phyloP scores from a whole-genome alignment of 495 filamentous ascomycete genomes.

The Neurospora sp. region DNA sequence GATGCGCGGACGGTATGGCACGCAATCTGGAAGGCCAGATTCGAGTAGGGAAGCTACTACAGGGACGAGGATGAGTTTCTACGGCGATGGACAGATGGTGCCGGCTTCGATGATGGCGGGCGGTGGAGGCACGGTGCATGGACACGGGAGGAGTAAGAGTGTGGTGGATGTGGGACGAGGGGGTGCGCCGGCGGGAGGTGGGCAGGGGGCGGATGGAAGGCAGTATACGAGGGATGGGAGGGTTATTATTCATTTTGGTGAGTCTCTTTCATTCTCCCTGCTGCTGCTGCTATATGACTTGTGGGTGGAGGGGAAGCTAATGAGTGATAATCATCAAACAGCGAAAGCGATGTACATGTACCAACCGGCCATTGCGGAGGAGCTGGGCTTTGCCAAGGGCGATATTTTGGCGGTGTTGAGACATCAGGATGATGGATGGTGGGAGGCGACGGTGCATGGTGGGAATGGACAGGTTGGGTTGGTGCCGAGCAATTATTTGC shows the following conservation, averaged over 20 bases:
- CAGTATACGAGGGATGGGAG: conserved; percentile 80
- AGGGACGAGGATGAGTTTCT: conserved; percentile 45
- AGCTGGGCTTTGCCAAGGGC: conserved; percentile 87
- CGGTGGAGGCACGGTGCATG: conserved; percentile 31
- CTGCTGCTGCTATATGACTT: too few species aligned
- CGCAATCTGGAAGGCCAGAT: conserved; percentile 21
- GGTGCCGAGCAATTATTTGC: conserved; percentile 95
- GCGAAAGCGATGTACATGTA: conserved; percentile 93
- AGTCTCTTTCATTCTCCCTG: conserved; percentile 26
- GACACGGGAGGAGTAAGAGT: conserved; percentile 59
- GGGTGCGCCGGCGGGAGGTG: neutral
- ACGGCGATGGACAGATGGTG: conserved; percentile 34
- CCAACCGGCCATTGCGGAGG: conserved; percentile 85
- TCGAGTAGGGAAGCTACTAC: conserved; percentile 24
- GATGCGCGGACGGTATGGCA: neutral
- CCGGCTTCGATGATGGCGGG: conserved; percentile 32
- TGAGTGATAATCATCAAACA: conserved; percentile 21
- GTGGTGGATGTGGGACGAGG: conserved; percentile 47
- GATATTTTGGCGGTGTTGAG: conserved; percentile 82
- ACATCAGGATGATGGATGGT: conserved; percentile 98
- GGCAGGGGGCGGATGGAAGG: conserved; percentile 20
- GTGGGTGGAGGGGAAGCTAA: conserved; percentile 5
- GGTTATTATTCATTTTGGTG: conserved; percentile 86
- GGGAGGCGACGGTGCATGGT: conserved; percentile 91
- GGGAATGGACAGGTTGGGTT: conserved; percentile 63